Percentiles rank a stretch among this genome's conserved stretches.
phyloP scores from a whole-genome alignment of 1,284 basidiomycete species.

The Agroathelia rolfsii region DNA sequence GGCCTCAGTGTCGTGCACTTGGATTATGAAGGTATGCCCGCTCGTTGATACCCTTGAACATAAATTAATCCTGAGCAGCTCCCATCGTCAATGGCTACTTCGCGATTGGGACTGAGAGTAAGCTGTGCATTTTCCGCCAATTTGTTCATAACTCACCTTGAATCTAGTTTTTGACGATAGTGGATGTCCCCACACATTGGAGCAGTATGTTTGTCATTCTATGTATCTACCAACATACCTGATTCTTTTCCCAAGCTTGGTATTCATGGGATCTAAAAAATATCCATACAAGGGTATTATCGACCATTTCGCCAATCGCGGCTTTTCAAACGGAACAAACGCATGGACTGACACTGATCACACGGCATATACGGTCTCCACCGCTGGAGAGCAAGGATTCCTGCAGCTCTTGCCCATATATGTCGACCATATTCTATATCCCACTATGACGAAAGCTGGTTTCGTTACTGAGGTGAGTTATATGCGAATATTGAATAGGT shows the following conservation, averaged over 20 bases:
- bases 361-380: slow-evolving; percentile 95
- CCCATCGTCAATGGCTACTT: slow-evolving; percentile 91
- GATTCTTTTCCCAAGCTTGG: slow-evolving; percentile 39
- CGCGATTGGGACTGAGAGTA: slow-evolving; percentile 87
- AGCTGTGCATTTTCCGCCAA: slow-evolving; percentile 15
- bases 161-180: slow-evolving; percentile 79
- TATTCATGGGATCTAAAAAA: slow-evolving; percentile 91
- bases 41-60: not conserved
- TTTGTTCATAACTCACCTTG: slow-evolving; percentile 8
- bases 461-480: slow-evolving; percentile 79
- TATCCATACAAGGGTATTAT: slow-evolving; percentile 98
- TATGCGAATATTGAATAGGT: slow-evolving; percentile 1
- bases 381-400: slow-evolving; percentile 94
- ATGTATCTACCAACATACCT: slow-evolving; percentile 2
- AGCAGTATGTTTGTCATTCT: slow-evolving; percentile 53
- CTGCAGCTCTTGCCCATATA: slow-evolving; percentile 91
- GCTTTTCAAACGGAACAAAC: slow-evolving; percentile 90
- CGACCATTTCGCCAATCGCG: slow-evolving; percentile 94
- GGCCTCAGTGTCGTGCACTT: slow-evolving; percentile 75
- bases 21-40: slow-evolving; percentile 63
- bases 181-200: slow-evolving; percentile 89
- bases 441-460: slow-evolving; percentile 85
- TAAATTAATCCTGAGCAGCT: slow-evolving; percentile 34
- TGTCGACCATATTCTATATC: slow-evolving; percentile 95
- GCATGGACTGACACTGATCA: slow-evolving; percentile 82